Evolutionary conservation across 352 stramenopile species (phyloP).

Genomic region (Discostella stelligera): DNA sequence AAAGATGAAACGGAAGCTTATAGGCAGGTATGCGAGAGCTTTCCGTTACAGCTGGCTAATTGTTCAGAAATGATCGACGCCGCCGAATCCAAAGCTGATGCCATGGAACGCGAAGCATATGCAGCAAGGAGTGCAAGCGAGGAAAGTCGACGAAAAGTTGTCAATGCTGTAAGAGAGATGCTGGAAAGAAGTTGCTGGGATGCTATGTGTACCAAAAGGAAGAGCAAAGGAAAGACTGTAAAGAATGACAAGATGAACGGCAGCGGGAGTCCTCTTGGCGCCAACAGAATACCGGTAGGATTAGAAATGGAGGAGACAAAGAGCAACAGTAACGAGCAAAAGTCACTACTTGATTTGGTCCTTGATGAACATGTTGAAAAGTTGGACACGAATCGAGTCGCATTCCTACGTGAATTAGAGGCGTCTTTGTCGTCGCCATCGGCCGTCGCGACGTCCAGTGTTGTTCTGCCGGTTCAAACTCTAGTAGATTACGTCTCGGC

Average conservation of each 20-base stretch:
- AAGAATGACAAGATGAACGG: conserved; percentile 16
- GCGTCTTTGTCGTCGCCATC: conserved; percentile 32
- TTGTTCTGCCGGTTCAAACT: conserved; percentile 40
- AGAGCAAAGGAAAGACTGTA: not conserved
- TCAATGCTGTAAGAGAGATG: conserved; percentile 51
- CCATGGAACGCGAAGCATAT: conserved; percentile 63
- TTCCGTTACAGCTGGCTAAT: conserved; percentile 72
- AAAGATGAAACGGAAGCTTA: conserved; percentile 84
- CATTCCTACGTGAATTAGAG: conserved; percentile 44
- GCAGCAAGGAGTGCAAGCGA: conserved; percentile 54
- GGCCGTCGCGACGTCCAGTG: conserved; percentile 35
- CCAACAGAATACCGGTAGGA: not conserved
- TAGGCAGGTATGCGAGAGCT: conserved; percentile 79
- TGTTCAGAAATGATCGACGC: conserved; percentile 70
- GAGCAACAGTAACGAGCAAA: conserved; percentile 13
- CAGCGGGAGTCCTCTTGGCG: conserved; percentile 6
- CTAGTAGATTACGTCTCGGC: conserved; percentile 41
- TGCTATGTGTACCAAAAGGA: conserved; percentile 5
- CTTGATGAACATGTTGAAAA: conserved; percentile 44
- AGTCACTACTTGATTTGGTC: conserved; percentile 35
- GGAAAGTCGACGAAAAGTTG: conserved; percentile 49
- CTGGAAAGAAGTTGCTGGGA: conserved; percentile 49
- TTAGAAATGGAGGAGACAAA: conserved; percentile 14
- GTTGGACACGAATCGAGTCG: conserved; percentile 43
- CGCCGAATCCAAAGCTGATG: conserved; percentile 50